phyloP scores from a whole-genome alignment of 192 early-diverging fungal genomes.

The Umbelopsis isabellina region DNA sequence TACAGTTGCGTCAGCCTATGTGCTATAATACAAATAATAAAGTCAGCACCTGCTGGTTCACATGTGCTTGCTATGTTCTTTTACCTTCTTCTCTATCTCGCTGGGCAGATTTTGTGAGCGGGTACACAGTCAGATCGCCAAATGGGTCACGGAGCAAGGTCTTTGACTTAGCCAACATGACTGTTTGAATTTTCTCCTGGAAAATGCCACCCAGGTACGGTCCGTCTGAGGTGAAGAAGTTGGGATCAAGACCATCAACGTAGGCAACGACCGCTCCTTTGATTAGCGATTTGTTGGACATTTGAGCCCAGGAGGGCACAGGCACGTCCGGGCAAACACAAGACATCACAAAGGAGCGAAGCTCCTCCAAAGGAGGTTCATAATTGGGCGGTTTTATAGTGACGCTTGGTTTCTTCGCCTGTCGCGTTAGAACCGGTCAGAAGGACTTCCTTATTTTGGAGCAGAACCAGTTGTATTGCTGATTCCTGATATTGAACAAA shows the following conservation, averaged over 20 bases:
- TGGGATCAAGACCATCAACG: background rate
- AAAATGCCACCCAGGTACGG: background rate
- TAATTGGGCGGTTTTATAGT: background rate
- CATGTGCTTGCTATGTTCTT: background rate
- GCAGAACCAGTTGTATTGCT: too few relatives aligned
- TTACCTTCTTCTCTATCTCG: slow-evolving; percentile 19
- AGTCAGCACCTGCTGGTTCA: background rate
- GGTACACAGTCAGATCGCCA: slow-evolving; percentile 15
- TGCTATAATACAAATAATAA: background rate
- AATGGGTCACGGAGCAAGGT: slow-evolving; percentile 22
- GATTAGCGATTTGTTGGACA: background rate
- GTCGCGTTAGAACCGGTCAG: too few relatives aligned
- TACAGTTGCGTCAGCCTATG: background rate
- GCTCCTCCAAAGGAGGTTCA: background rate
- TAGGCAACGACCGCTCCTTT: background rate
- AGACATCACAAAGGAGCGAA: background rate
- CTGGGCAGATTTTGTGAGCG: slow-evolving; percentile 19
- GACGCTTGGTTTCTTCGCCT: background rate
- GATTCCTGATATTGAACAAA: too few relatives aligned
- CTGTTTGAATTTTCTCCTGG: background rate
- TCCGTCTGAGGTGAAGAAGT: background rate
- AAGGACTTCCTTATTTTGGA: too few relatives aligned
- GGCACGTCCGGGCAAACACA: background rate
- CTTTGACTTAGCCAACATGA: background rate
- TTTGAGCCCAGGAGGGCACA: background rate